These are phyloP conservation scores for Botrytis pseudocinerea DNA, from an alignment of 2,329 filamentous ascomycete genomes.

Conservation along the genomic window DNA sequence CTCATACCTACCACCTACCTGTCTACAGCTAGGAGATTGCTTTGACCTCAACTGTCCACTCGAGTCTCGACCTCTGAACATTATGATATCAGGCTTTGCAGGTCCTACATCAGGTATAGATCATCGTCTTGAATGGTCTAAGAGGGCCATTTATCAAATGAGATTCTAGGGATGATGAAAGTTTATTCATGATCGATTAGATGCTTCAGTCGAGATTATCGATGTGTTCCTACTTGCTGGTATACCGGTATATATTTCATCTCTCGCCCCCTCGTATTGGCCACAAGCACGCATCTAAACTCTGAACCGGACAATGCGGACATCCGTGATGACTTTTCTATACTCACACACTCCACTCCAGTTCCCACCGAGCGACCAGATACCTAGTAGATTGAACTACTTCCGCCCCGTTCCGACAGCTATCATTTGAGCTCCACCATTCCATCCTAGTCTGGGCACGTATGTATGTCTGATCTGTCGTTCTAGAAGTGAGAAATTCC, in stretches of 20 bases:
- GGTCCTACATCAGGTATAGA: neutral
- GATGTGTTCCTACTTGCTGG: neutral
- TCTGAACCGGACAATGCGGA: neutral
- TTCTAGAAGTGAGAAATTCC: conserved; percentile 8
- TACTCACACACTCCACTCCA: neutral
- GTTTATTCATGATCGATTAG: neutral
- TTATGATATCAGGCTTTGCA: neutral
- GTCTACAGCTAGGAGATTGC: neutral
- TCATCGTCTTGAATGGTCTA: neutral
- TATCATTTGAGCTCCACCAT: neutral
- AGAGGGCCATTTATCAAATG: neutral
- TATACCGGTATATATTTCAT: neutral
- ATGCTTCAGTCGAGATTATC: neutral
- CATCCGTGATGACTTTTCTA: neutral
- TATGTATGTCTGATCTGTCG: neutral
- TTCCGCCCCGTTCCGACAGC: neutral
- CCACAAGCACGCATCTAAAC: neutral
- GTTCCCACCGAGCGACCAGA: neutral
- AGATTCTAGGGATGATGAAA: neutral
- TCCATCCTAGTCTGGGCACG: neutral
- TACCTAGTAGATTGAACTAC: neutral
- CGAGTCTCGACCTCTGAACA: neutral
- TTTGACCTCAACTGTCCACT: neutral
- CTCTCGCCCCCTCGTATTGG: neutral
- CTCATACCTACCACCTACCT: neutral